Evolutionary conservation across 2,329 filamentous ascomycete species (phyloP).

Genomic region (Monosporascus sp.): DNA sequence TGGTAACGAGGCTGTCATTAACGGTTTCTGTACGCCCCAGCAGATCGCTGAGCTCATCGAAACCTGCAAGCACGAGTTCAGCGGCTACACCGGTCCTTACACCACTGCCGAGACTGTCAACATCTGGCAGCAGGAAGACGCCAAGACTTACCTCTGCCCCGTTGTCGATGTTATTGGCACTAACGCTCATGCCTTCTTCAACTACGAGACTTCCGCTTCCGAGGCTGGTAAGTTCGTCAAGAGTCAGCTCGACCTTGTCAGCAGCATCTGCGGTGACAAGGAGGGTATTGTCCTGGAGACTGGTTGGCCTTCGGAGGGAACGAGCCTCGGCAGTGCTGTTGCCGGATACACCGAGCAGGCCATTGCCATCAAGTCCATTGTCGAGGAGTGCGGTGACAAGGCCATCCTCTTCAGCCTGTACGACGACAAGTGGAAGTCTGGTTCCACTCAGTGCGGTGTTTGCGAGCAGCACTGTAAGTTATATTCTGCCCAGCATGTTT

Average conservation of each 20-base stretch:
- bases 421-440: slow-evolving; percentile 77
- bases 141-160: slow-evolving; percentile 56
- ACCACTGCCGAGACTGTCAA: slow-evolving; percentile 85
- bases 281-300: slow-evolving; percentile 79
- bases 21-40: slow-evolving; percentile 57
- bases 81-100: slow-evolving; percentile 67
- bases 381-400: slow-evolving; percentile 57
- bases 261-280: slow-evolving; percentile 64
- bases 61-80: slow-evolving; percentile 60
- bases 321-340: slow-evolving; percentile 65
- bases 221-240: slow-evolving; percentile 72
- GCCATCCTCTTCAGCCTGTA: slow-evolving; percentile 77
- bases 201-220: slow-evolving; percentile 55
- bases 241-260: slow-evolving; percentile 65
- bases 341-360: slow-evolving; percentile 64
- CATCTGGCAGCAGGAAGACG: slow-evolving; percentile 63
- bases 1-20: slow-evolving; percentile 87
- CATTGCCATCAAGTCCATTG: slow-evolving; percentile 66
- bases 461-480: slow-evolving; percentile 69
- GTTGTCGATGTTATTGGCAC: slow-evolving; percentile 73
- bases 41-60: slow-evolving; percentile 67
- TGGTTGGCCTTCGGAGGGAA: slow-evolving; percentile 75
- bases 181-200: slow-evolving; percentile 96
- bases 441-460: slow-evolving; percentile 48
- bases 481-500: slow-evolving; percentile 28